These are phyloP conservation scores for Quercus tomentella DNA, from an alignment of 331 rosid species.

Conservation along the genomic window DNA sequence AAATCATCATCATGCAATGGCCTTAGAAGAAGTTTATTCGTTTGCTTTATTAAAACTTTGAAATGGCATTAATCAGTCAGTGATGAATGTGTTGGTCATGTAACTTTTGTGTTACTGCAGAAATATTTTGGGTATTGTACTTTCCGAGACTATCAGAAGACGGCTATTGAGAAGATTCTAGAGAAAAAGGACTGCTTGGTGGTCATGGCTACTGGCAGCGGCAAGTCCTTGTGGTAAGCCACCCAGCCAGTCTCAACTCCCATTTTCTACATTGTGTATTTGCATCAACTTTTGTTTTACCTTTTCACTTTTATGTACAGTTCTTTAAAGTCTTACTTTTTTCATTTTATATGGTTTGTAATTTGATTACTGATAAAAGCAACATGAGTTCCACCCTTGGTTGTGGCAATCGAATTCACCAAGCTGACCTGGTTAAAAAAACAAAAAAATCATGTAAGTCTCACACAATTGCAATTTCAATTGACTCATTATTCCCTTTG, in stretches of 20 bases:
- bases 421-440: constrained; percentile 64
- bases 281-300: too few species aligned
- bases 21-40: too few species aligned
- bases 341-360: constrained; percentile 38
- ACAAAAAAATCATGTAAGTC: not conserved
- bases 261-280: too few species aligned
- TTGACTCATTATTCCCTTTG: not conserved
- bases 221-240: constrained; percentile 74
- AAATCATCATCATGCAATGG: too few species aligned
- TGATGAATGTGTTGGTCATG: too few species aligned
- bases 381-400: constrained; percentile 92
- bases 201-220: constrained; percentile 94
- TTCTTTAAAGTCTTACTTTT: too few species aligned
- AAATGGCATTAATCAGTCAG: not conserved
- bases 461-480: not conserved
- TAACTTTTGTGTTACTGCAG: constrained; percentile 23
- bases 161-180: constrained; percentile 55
- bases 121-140: constrained; percentile 59
- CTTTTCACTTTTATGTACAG: too few species aligned
- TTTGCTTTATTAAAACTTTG: not conserved
- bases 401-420: constrained; percentile 72
- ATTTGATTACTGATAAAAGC: constrained; percentile 69
- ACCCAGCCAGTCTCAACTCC: too few species aligned
- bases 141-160: constrained; percentile 66
- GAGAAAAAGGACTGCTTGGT: constrained; percentile 68